Evolutionary conservation across 139 green algal species (phyloP).

Genomic region (Auxenochlorella pyrenoidosa): DNA sequence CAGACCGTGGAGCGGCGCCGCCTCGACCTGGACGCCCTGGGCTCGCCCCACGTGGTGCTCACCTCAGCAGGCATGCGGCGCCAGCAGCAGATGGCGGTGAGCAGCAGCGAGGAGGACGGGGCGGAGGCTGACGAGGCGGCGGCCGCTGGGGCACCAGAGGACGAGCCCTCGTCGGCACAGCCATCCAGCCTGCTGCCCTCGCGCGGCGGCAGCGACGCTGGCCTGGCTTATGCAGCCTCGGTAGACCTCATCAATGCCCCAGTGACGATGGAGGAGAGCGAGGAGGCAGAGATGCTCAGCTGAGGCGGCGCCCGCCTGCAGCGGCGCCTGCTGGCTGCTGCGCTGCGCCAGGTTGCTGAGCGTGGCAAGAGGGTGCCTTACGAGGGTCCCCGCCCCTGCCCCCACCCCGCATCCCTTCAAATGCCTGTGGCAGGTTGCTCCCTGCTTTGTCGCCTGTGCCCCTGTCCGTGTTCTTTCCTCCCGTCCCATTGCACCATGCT

Average conservation of each 20-base stretch:
- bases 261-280: neutral
- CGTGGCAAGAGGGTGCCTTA: too few relatives aligned
- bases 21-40: neutral
- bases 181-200: neutral
- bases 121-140: neutral
- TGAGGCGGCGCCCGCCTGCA: neutral
- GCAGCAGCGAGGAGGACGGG: conserved; percentile 6
- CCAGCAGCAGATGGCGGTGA: conserved; percentile 7
- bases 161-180: too few relatives aligned
- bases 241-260: conserved; percentile 12
- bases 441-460: too few relatives aligned
- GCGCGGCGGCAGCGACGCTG: neutral
- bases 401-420: too few relatives aligned
- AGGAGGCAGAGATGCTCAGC: conserved; percentile 18
- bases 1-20: conserved; percentile 34
- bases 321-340: neutral
- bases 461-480: too few relatives aligned
- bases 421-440: too few relatives aligned
- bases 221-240: neutral
- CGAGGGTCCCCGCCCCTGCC: too few relatives aligned
- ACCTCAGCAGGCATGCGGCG: neutral
- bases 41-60: neutral
- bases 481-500: too few relatives aligned
- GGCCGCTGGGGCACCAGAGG: neutral
- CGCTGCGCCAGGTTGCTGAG: too few relatives aligned